Conservation (phyloP, 805 yeast species). For the Yamadazyma akitaensis region DNA sequence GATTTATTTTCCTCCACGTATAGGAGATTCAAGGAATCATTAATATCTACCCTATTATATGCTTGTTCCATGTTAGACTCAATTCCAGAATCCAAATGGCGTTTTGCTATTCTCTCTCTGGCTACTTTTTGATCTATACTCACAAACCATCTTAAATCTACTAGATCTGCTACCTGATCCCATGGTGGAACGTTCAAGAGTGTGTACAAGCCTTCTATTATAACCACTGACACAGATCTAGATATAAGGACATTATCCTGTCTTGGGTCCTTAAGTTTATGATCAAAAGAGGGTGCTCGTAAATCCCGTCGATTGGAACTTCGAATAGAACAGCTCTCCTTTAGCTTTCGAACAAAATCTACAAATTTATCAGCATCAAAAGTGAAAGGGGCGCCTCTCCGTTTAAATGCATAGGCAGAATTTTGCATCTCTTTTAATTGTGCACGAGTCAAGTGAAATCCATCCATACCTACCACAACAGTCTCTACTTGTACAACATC, state of each 20-base stretch:
- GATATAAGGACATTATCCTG: conserved; percentile 47
- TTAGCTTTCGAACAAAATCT: conserved; percentile 18
- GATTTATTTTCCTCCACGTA: conserved; percentile 22
- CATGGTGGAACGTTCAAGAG: conserved; percentile 59
- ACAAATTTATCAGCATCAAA: conserved; percentile 56
- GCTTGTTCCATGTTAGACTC: conserved; percentile 50
- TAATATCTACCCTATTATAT: conserved; percentile 43
- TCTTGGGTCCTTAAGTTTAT: conserved; percentile 68
- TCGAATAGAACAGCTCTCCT: conserved; percentile 1
- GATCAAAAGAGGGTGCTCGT: conserved; percentile 71
- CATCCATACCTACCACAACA: conserved; percentile 37
- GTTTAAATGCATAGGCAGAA: conserved; percentile 51
- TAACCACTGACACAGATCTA: conserved; percentile 49
- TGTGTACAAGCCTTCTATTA: conserved; percentile 77
- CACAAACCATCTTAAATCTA: conserved; percentile 51
- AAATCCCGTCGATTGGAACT: conserved; percentile 30
- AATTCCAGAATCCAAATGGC: conserved; percentile 63
- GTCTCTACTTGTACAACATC: conserved; percentile 13
- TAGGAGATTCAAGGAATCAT: conserved; percentile 65
- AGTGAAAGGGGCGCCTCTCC: conserved; percentile 85
- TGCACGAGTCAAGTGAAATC: conserved; percentile 32
- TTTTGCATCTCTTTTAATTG: conserved; percentile 45
- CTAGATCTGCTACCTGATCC: conserved; percentile 42
- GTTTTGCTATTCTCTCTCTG: conserved; percentile 55
- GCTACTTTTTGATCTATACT: conserved; percentile 43